Evolutionary conservation across 2,329 filamentous ascomycete species (phyloP), one percentile per base, ranked within the genome.

Genomic region (Trichoderma atrobrunneum): DNA sequence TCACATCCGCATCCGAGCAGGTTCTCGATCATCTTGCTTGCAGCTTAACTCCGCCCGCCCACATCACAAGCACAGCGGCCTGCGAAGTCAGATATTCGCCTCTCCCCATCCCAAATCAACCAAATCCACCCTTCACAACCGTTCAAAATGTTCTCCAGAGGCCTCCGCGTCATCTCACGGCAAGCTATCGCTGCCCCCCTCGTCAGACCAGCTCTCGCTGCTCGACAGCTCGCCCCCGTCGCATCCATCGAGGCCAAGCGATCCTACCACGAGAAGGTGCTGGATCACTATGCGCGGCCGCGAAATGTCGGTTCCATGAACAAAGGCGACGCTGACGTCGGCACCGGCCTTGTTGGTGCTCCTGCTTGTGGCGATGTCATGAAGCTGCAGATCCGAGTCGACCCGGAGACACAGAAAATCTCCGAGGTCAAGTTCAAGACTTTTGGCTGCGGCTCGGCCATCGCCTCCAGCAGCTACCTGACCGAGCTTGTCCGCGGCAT

Each of bases 361-460:
- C 94, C 93, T 59, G 93, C 93, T 59, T 97, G 93, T 80, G 93
- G 93, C 82, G 94, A 97, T 82, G 93, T 97, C 75, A 97, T 97
- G 92, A 96, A 96, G 85, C 77, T 82, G 7, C 80, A 84, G 79
- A 97, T 96, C 83, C 91, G 93, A 72, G 95, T 98, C 78, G 94
- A 98, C 84, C 93, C 93, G 75, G 87, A 92, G 77, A 93, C 90
- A 78, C 93, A 96, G 82, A 95, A 91, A 77, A 98, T 98, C 81
- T 91, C 91, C 78, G 95, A 98, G 78, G 95, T 97, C 81, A 96
- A 97, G 84, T 98, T 98, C 89, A 98, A 98, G 90, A 98, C 95
- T 0, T 98, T 98, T 80, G 95, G 95, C 66, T 98, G 95, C 81
- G 95, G 95, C 70, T 94, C 91, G 34, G 96, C 96, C 75, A 99